Base-by-base conservation (phyloP, 345 rosid genomes). In the Stellera chamaejasme region DNA sequence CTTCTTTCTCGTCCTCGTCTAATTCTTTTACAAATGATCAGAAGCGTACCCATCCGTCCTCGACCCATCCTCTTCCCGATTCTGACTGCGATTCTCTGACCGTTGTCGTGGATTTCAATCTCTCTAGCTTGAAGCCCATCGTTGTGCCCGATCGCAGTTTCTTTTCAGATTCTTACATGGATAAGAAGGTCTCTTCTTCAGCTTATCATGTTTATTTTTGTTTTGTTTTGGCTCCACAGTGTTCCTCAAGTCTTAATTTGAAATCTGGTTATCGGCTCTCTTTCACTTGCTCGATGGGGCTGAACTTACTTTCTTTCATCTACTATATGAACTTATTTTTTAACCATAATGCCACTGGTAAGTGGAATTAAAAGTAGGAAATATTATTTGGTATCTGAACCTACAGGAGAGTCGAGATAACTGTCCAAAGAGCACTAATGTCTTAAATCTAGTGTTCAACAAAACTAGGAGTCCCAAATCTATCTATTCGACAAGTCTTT, bases 131-230 rank as follows among this genome's bases (percentile, higher is more conserved):
- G 52, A 70, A 55, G 27, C 66, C 5, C 53, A 55, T 91, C 62
- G 74, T 67, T 14, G 95, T 85, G 28, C 96, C 90, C 32, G 80
- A 82, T 62, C 80, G 84, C 13, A 53, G 45, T 55, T 52, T 68
- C 75, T 72, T 68, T 60, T 52, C 27, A 55, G 2, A 58, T 28
- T 62, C 60, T 14, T 52, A 76, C 44, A 88, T 92, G 96, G 86
- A 84, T 77, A 86, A 77, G 70, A 88, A 92, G 96, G 98, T 86
- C 47, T 42, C 14, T 2, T 6, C 59, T n/a, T 36, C 1, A 13
- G 16, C 56, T 47, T 75, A 57, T 62, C 45, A 44, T 13, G 49
- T 11, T 27, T 51, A 10, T 11, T 26, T 50, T 12, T 61, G 15
- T 43, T 11, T 10, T n/a, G 10, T 45, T 43, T 10, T 45, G 10